Base-by-base conservation (phyloP, 768 basidiomycete species). In the Tylopilus felleus region DNA sequence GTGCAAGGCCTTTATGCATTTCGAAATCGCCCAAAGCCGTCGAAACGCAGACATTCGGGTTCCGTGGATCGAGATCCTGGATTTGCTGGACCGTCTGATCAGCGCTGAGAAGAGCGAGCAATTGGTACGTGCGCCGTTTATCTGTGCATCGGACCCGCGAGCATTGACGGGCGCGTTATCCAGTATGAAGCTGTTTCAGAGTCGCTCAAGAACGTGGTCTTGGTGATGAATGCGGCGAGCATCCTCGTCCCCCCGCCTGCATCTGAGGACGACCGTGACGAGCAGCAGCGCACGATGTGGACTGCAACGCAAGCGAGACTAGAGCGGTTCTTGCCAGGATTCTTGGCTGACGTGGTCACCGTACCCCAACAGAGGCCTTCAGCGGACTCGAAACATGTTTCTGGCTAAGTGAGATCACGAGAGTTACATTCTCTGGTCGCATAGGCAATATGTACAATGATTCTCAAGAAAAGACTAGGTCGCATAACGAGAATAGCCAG, bases 171-270 rank as follows among this genome's bases (percentile, higher is more conserved):
- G 29, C 21, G 31, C 4, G 17, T 55, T 1, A n/a, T 61, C 1
- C 3, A 98, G 96, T 86, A 87, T 67, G 97, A 99, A 69, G 96
- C 96, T 0, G 80, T 97, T 19, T 93, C 93, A 1, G 97, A 99
- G 71, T 95, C 94, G 1, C 79, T 99, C 62, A 98, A 98, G 74
- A 98, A 98, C 65, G 90, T 96, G 46, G 74, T 99, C 16, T 80
- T 98, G 45, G 96, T 99, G 46, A 95, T 99, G 93, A 86, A 94
- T 62, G 91, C 94, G 1, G 87, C 88, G 1, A 80, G 81, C 5
- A 85, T 95, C 52, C 81, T 99, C 17, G 80, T 91, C 5, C 90
- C 91, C 4, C 73, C 74, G 13, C 65, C 70, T 25, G 65, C 67
- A 5, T 61, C 58, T 12, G 71, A 71, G 46, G 79, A 84, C 53